Conservation (phyloP, 2,329 filamentous ascomycete species). For the Thielaviopsis musarum region DNA sequence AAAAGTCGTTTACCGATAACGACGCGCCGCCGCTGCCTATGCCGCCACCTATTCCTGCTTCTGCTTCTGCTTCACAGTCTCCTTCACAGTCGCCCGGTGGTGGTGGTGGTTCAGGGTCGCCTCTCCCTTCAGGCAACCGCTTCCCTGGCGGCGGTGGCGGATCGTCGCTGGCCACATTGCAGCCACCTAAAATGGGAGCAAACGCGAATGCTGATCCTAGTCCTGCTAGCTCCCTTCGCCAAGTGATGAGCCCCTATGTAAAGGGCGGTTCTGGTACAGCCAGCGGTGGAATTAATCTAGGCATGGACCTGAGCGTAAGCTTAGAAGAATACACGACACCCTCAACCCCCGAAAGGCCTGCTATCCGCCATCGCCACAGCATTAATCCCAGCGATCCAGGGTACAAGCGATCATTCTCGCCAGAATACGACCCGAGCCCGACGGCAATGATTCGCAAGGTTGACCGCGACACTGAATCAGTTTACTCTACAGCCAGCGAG, state of each 20-base stretch:
- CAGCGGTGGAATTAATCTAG: background rate
- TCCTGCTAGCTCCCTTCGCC: constrained; percentile 63
- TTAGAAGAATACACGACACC: constrained; percentile 8
- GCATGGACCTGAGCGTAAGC: background rate
- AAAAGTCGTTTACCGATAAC: constrained; percentile 65
- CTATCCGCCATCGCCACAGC: constrained; percentile 2
- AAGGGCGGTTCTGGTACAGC: constrained; percentile 15
- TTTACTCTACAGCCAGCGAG: constrained; percentile 13
- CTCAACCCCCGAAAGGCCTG: constrained; percentile 8
- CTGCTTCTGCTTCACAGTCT: constrained; percentile 9
- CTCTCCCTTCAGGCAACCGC: constrained; percentile 1
- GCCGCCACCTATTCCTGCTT: constrained; percentile 22
- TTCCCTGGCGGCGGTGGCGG: background rate
- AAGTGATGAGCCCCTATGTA: constrained; percentile 78
- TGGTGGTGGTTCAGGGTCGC: constrained; percentile 5
- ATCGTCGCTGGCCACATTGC: constrained; percentile 23
- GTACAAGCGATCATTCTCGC: constrained; percentile 48
- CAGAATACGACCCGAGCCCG: constrained; percentile 56
- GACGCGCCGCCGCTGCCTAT: constrained; percentile 43
- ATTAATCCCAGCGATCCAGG: constrained; percentile 9
- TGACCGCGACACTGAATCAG: constrained; percentile 25
- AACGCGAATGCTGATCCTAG: constrained; percentile 30
- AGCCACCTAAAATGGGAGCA: constrained; percentile 20
- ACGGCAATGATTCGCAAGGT: constrained; percentile 56
- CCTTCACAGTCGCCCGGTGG: background rate